phyloP scores from a whole-genome alignment of 345 rosid species.

The Gossypium rotundifolium region DNA sequence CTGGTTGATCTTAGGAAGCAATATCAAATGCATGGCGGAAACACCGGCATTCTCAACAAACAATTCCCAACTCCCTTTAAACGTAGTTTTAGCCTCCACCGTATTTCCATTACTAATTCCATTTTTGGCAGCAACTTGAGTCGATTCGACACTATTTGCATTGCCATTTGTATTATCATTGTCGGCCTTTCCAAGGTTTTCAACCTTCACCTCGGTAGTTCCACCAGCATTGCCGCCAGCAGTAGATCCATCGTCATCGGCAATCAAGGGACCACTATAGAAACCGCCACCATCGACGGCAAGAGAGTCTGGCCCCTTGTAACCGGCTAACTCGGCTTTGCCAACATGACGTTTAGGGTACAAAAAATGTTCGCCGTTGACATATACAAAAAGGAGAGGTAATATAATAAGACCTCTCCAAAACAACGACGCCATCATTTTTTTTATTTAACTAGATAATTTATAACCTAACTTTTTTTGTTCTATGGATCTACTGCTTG shows the following conservation, averaged over 20 bases:
- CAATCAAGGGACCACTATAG: not conserved
- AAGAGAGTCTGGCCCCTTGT: not conserved
- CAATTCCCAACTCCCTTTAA: constrained; percentile 53
- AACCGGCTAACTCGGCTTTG: not conserved
- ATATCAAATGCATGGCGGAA: constrained; percentile 73
- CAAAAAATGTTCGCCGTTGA: not conserved
- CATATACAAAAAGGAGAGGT: not conserved
- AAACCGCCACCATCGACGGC: no score
- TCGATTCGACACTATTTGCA: not conserved
- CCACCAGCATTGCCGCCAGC: not conserved
- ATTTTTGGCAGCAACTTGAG: not conserved
- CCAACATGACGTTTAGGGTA: not conserved
- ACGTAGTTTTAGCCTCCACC: not conserved
- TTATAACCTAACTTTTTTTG: not conserved
- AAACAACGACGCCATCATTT: not conserved
- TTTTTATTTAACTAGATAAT: no score
- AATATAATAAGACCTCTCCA: not conserved
- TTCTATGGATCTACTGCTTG: not conserved
- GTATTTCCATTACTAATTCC: not conserved
- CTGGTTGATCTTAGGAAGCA: constrained; percentile 55
- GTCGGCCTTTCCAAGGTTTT: no score
- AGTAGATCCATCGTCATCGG: not conserved
- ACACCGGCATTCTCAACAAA: constrained; percentile 57
- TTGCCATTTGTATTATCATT: not conserved
- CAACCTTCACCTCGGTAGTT: no score